Evolutionary conservation across 768 basidiomycete genomes (phyloP).

Genomic region (Suillus spraguei): DNA sequence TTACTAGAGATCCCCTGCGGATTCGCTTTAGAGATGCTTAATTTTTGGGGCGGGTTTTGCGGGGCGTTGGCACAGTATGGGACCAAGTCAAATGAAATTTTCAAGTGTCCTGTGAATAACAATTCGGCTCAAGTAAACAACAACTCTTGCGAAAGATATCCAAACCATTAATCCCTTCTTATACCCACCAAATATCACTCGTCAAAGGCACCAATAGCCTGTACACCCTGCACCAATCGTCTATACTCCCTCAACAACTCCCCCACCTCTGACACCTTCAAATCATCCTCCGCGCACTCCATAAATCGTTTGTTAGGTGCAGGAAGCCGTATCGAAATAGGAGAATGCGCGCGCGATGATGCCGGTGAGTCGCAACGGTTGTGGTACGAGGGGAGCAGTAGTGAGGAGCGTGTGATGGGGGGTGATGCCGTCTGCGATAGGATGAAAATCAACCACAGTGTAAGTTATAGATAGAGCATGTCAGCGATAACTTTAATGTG

Average conservation of each 20-base stretch:
- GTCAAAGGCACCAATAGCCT: constrained; percentile 49
- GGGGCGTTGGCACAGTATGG: background rate
- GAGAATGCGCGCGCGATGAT: constrained; percentile 42
- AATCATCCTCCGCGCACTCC: constrained; percentile 72
- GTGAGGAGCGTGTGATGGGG: constrained; percentile 42
- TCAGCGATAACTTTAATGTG: background rate
- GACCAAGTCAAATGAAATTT: background rate
- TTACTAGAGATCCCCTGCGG: background rate
- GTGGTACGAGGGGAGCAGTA: constrained; percentile 30
- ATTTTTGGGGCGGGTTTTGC: background rate
- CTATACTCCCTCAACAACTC: constrained; percentile 83
- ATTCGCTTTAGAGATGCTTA: background rate
- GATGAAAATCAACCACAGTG: background rate
- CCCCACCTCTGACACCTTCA: constrained; percentile 79
- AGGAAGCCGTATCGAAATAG: constrained; percentile 45
- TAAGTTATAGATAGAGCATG: background rate
- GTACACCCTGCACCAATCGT: constrained; percentile 70
- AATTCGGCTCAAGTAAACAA: background rate
- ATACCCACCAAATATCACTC: constrained; percentile 13
- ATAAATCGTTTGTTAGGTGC: constrained; percentile 74
- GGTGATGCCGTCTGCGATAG: constrained; percentile 32
- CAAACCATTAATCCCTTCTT: background rate
- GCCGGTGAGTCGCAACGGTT: constrained; percentile 38
- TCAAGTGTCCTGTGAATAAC: background rate
- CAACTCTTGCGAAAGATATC: background rate